Base-by-base conservation (phyloP, 371 early-diverging fungal genomes). In the Mucor lusitanicus region DNA sequence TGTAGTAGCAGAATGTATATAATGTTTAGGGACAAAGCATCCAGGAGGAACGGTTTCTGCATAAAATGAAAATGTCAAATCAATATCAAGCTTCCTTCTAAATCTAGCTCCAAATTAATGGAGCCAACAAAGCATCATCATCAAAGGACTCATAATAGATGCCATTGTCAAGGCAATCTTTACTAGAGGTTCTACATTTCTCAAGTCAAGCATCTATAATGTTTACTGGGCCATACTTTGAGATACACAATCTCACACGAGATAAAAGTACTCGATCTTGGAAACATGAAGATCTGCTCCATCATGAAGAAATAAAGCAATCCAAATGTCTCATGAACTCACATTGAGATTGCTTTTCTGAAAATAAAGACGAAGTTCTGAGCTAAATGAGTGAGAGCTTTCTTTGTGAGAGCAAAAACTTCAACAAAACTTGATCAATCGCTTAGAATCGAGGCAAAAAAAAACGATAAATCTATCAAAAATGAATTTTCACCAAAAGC, bases 401-500 rank as follows among this genome's bases (percentile, higher is more conserved):
- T 4, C 40, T 4, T 40, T 17, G 5, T 17, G 17, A 40, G 6
- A 17, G 15, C 6, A 40, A 40, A 40, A 1, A 15, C 17, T 40
- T 17, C 8, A 0, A 19, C 21, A 46, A 46, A 46, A 8, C n/a
- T 21, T 46, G 0, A 21, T 6, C 21, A 3, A 46, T 9, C 9
- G 11, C 9, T 19, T 46, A 8, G 1, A 21, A 21, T 9, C 3
- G 8, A 21, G 3, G 21, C 46, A 46, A 46, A 46, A 46, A n/a
- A 46, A 46, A 8, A 21, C n/a, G 5, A 17, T 40, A 4, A 15
- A 40, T 40, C 17, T 6, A 17, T 21, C 7, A 12, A 54, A 54
- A 54, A 54, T 54, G 17, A 54, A 54, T 54, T 54, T 54, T 54
- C 17, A 25, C 25, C 54, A 54, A 54, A 54, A 54, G 46, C 21